Conservation (phyloP, 768 basidiomycete species). For the Lactifluus subvellereus region DNA sequence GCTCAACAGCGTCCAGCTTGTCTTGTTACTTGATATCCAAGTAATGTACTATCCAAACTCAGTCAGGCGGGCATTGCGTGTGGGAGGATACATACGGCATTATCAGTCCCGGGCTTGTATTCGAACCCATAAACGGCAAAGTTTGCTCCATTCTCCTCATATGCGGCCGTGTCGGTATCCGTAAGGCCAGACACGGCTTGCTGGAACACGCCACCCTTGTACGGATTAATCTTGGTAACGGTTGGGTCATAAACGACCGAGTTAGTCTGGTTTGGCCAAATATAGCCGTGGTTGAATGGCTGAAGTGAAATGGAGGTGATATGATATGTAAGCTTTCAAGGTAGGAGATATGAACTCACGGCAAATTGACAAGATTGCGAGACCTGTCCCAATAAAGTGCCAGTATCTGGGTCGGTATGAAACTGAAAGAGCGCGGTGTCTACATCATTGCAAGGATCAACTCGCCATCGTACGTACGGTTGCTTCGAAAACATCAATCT, state of each 20-base stretch:
- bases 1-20: constrained; percentile 38
- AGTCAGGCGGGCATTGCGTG: neutral
- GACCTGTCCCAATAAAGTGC: neutral
- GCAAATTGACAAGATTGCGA: constrained; percentile 25
- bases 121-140: constrained; percentile 41
- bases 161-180: constrained; percentile 36
- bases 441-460: neutral
- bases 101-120: constrained; percentile 34
- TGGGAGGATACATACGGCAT: constrained; percentile 18
- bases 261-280: neutral
- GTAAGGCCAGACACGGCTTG: constrained; percentile 76
- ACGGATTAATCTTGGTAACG: constrained; percentile 41
- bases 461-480: constrained; percentile 22
- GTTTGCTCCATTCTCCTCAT: constrained; percentile 32
- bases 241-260: neutral
- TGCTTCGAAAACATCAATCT: constrained; percentile 69
- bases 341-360: constrained; percentile 6
- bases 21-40: constrained; percentile 37
- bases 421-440: neutral
- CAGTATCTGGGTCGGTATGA: neutral
- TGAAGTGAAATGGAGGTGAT: neutral
- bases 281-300: constrained; percentile 23
- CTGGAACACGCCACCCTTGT: constrained; percentile 73
- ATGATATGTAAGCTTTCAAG: neutral
- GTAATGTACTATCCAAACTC: constrained; percentile 33